These are phyloP conservation scores for Fusarium redolens DNA, from an alignment of 2,329 filamentous ascomycete genomes.

Conservation along the genomic window DNA sequence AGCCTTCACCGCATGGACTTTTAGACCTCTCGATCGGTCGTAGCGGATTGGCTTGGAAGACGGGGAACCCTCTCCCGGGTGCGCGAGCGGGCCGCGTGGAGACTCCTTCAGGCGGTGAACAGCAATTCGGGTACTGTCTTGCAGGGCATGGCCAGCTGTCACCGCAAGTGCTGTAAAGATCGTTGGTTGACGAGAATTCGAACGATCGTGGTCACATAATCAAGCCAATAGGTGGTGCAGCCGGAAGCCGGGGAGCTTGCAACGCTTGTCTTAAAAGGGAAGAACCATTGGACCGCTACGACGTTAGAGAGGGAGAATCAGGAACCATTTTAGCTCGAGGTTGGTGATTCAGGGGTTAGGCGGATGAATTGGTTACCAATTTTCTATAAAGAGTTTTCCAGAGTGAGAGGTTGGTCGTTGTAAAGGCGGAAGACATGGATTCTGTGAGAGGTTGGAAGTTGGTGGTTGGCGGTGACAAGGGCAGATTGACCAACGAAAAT, in stretches of 20 bases:
- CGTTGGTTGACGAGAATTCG: slow-evolving; percentile 31
- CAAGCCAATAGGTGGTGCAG: slow-evolving; percentile 43
- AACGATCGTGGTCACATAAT: slow-evolving; percentile 19
- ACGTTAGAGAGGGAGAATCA: slow-evolving; percentile 18
- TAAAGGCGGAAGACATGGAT: slow-evolving; percentile 8
- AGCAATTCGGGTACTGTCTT: slow-evolving; percentile 22
- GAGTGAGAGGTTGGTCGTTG: slow-evolving; percentile 27
- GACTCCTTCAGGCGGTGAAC: slow-evolving; percentile 44
- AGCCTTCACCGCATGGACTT: slow-evolving; percentile 36
- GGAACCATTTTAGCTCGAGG: slow-evolving; percentile 37
- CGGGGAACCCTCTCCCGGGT: slow-evolving; percentile 30
- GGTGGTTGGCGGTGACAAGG: slow-evolving; percentile 24
- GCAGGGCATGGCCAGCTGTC: slow-evolving; percentile 43
- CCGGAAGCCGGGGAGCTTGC: slow-evolving; percentile 40
- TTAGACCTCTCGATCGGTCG: slow-evolving; percentile 12
- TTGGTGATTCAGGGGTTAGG: slow-evolving; percentile 24
- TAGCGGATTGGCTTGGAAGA: slow-evolving; percentile 32
- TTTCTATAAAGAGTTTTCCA: not conserved
- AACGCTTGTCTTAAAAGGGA: slow-evolving; percentile 36
- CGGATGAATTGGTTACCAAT: not conserved
- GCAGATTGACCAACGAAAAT: not conserved
- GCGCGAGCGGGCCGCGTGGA: slow-evolving; percentile 44
- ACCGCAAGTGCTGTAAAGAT: slow-evolving; percentile 44
- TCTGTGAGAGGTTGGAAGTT: slow-evolving; percentile 17
- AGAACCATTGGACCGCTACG: slow-evolving; percentile 40